Percentiles rank a stretch among this genome's conserved stretches.
phyloP scores from a whole-genome alignment of 2,329 filamentous ascomycete species.

The Helotiales sp. region DNA sequence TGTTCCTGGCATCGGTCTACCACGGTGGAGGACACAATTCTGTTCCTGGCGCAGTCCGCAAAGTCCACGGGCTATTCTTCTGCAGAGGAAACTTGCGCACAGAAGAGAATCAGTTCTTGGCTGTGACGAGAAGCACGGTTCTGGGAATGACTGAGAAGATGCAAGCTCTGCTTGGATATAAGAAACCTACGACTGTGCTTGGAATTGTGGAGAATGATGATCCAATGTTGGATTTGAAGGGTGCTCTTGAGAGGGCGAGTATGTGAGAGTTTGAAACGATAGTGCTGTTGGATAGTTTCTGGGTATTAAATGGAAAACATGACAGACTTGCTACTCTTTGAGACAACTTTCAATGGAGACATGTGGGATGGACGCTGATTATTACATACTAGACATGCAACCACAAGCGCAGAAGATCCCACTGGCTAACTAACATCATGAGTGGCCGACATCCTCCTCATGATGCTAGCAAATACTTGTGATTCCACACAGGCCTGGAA shows the following conservation, averaged over 20 bases:
- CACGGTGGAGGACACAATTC: slow-evolving; percentile 2
- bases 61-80: slow-evolving; percentile 1
- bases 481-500: too few relatives aligned
- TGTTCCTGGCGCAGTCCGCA: not conserved
- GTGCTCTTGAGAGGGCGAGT: not conserved
- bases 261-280: too few relatives aligned
- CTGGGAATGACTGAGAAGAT: not conserved
- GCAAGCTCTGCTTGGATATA: not conserved
- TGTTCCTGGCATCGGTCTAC: not conserved
- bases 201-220: not conserved
- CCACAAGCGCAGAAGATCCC: too few relatives aligned
- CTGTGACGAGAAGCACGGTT: not conserved
- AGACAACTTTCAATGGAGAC: too few relatives aligned
- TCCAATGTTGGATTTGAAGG: slow-evolving; percentile 1
- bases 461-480: too few relatives aligned
- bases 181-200: not conserved
- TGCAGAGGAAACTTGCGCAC: not conserved
- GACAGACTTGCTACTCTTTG: too few relatives aligned
- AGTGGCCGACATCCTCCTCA: too few relatives aligned
- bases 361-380: too few relatives aligned
- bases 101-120: slow-evolving; percentile 4
- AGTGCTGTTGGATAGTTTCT: too few relatives aligned
- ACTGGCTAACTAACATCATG: too few relatives aligned
- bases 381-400: too few relatives aligned
- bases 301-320: too few relatives aligned